A percentile compares a stretch with the other conserved stretches of the same genome.
phyloP scores from a whole-genome alignment of 73 alveolate species.

The Symbiodinium natans region DNA sequence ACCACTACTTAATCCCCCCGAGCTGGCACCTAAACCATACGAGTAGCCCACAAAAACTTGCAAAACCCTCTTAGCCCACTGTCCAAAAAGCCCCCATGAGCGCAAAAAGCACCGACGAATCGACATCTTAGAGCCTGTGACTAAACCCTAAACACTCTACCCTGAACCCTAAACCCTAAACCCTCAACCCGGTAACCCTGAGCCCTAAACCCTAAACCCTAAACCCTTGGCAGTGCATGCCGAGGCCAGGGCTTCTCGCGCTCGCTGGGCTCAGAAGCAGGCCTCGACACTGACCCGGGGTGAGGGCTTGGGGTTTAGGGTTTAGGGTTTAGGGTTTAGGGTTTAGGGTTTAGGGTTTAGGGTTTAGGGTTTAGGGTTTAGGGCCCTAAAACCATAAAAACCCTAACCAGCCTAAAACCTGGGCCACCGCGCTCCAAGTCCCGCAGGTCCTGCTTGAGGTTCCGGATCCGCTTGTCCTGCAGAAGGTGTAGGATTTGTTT shows the following conservation, averaged over 20 bases:
- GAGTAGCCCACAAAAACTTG: too few species aligned
- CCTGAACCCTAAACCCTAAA: not conserved
- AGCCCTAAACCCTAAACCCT: not conserved
- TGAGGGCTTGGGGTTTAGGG: not conserved
- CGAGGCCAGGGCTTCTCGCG: conserved; percentile 26
- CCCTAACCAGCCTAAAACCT: not conserved
- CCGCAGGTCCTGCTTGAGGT: conserved; percentile 60
- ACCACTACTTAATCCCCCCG: too few species aligned
- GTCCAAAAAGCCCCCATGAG: too few species aligned
- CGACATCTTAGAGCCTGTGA: too few species aligned
- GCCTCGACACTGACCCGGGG: not conserved
- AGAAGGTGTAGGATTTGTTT: not conserved
- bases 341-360: too few species aligned
- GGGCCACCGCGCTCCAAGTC: conserved; percentile 42
- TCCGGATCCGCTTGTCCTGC: conserved; percentile 71
- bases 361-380: not conserved
- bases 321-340: not conserved
- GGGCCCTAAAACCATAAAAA: not conserved
- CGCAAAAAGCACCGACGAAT: too few species aligned
- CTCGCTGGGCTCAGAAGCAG: conserved; percentile 50
- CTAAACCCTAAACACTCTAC: too few species aligned
- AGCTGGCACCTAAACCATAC: too few species aligned
- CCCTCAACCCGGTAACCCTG: not conserved
- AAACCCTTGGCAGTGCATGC: not conserved
- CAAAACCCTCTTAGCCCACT: too few species aligned